These are phyloP conservation scores for Paxillus involutus DNA, from an alignment of 768 basidiomycete species.

Conservation along the genomic window DNA sequence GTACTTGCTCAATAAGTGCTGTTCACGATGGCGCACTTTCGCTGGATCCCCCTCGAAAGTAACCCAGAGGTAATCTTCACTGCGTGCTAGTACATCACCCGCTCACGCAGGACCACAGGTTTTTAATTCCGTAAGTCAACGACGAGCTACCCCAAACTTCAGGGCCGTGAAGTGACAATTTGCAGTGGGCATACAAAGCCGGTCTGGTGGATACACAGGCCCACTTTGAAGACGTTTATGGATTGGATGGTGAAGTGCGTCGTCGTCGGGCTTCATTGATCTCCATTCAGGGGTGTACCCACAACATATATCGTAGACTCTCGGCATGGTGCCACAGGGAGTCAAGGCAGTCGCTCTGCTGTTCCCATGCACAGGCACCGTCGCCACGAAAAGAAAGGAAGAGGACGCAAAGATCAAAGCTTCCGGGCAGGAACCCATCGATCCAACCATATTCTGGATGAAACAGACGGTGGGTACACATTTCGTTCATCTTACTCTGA, in stretches of 20 bases:
- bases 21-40: slow-evolving; percentile 25
- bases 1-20: not conserved
- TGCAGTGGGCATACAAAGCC: slow-evolving; percentile 71
- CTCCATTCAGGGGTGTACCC: not conserved
- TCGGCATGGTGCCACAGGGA: slow-evolving; percentile 66
- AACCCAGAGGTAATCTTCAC: slow-evolving; percentile 51
- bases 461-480: slow-evolving; percentile 73
- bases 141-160: not conserved
- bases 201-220: slow-evolving; percentile 52
- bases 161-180: not conserved
- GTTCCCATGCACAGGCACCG: slow-evolving; percentile 66
- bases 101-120: slow-evolving; percentile 20
- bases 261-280: slow-evolving; percentile 1
- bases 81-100: not conserved
- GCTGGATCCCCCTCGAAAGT: slow-evolving; percentile 82
- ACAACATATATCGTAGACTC: slow-evolving; percentile 44
- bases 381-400: slow-evolving; percentile 48
- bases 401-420: slow-evolving; percentile 60
- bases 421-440: slow-evolving; percentile 47
- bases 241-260: slow-evolving; percentile 64
- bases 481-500: not conserved
- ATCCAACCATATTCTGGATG: slow-evolving; percentile 78
- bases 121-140: slow-evolving; percentile 28
- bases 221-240: slow-evolving; percentile 71
- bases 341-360: slow-evolving; percentile 84